These are phyloP conservation scores for Aegilops longissima DNA, from an alignment of 176 grass and related monocot genomes.

Conservation along the genomic window DNA sequence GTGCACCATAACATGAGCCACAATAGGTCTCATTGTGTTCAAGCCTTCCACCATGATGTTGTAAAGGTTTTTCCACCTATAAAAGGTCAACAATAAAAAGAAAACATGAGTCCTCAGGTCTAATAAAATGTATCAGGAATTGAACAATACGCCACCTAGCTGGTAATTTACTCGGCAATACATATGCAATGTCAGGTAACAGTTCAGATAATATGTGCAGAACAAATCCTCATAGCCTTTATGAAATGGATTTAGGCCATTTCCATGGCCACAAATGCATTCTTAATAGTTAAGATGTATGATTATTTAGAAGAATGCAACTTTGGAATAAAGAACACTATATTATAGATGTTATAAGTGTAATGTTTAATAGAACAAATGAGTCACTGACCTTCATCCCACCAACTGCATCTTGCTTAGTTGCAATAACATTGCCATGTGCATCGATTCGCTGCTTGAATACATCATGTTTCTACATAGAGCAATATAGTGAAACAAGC, in stretches of 20 bases:
- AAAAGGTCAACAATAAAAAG: slow-evolving; percentile 31
- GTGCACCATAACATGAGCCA: slow-evolving; percentile 95
- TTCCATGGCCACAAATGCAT: slow-evolving; percentile 12
- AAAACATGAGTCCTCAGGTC: slow-evolving; percentile 21
- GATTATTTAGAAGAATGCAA: slow-evolving; percentile 3
- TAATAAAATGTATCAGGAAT: slow-evolving; percentile 24
- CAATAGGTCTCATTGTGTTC: slow-evolving; percentile 99
- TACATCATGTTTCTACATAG: slow-evolving; percentile 85
- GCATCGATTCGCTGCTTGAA: slow-evolving; percentile 89
- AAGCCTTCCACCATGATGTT: slow-evolving; percentile 92
- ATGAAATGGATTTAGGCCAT: slow-evolving; percentile 13
- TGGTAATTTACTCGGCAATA: neutral
- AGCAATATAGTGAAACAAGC: slow-evolving; percentile 25
- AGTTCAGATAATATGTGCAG: slow-evolving; percentile 2
- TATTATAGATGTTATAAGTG: neutral
- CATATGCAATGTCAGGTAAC: neutral
- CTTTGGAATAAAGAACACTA: neutral
- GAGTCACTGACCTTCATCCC: slow-evolving; percentile 65
- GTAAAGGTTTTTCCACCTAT: slow-evolving; percentile 91
- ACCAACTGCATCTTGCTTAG: slow-evolving; percentile 89
- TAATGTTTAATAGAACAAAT: slow-evolving; percentile 13
- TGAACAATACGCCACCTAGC: slow-evolving; percentile 11
- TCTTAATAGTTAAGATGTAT: neutral
- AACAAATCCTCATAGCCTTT: slow-evolving; percentile 8
- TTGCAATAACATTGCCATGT: slow-evolving; percentile 79